Evolutionary conservation across 192 early-diverging fungal species (phyloP), one percentile per base, ranked within the genome.

Genomic region (Coemansia reversa): DNA sequence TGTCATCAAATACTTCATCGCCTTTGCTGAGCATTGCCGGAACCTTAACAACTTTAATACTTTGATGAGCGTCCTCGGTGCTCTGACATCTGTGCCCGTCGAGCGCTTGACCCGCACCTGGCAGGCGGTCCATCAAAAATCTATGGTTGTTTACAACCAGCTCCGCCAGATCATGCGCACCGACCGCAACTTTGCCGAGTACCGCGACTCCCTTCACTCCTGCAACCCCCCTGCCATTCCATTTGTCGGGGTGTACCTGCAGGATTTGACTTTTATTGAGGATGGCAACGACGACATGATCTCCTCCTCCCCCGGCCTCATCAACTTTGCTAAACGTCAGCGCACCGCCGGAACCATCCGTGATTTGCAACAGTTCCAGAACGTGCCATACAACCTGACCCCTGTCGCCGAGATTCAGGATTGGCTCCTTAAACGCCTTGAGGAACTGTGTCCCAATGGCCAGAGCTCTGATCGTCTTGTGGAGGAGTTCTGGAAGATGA

Each of bases 1-100:
- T 0, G 66, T 91, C 25, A 85, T 98, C 47, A 94, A 94, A 75
- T 88, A 91, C 75, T 92, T 93, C 72, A 90, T 98, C 32, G 79
- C 84, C 18, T 86, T 98, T 66, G 90, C 90, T 33, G 90, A 93
- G 61, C 69, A 85, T 72, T 93, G 94, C 83, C 88, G 89, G 24
- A 64, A 72, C 25, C 73, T 98, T 14, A 96, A 98, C 79, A 99
- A 98, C 85, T 99, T 93, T 67, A 94, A 93, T 72, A 91, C 93
- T 9, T 85, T 96, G 33, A 93, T 93, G 82, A 88, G 94, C 5
- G 91, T 97, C 29, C 84, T 94, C 8, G 93, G 93, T 28, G 93
- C 91, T 7, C 88, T 99, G 63, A 91, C 93, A 33, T 90, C 91
- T 4, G 91, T 92, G 2, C 88, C 94, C 4, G 86, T 99, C 50